A percentile compares a stretch with the other conserved stretches of the same genome.
These are phyloP conservation scores for Talaromyces liani DNA, from an alignment of 495 filamentous ascomycete species.

Conservation along the genomic window DNA sequence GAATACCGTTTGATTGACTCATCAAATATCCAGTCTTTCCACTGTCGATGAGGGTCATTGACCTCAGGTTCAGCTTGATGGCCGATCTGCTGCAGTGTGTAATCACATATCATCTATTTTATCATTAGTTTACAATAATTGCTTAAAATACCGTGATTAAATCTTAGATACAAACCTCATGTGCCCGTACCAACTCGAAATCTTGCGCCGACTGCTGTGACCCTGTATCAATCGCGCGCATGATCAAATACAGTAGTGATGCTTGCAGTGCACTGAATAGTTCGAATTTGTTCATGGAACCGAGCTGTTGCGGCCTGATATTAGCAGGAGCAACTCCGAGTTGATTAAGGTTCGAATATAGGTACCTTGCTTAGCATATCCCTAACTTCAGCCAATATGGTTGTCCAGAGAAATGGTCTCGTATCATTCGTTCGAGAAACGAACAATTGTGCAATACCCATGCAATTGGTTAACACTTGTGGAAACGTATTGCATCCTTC, in stretches of 20 bases:
- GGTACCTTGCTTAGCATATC: background rate
- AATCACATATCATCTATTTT: background rate
- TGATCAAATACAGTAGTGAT: conserved; percentile 7
- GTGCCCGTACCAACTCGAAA: background rate
- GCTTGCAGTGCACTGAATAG: conserved; percentile 6
- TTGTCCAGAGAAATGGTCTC: conserved; percentile 3
- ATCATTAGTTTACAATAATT: background rate
- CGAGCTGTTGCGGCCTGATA: background rate
- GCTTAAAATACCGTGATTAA: background rate
- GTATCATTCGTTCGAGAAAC: conserved; percentile 2
- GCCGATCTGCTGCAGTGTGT: background rate
- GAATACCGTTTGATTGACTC: conserved; percentile 5
- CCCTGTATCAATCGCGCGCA: conserved; percentile 3
- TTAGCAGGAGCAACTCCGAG: background rate
- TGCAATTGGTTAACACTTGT: conserved; percentile 2
- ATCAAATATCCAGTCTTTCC: conserved; percentile 9
- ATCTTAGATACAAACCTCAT: background rate
- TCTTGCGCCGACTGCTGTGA: background rate
- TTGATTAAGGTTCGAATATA: background rate
- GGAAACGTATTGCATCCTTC: conserved; percentile 2
- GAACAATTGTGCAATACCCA: conserved; percentile 7
- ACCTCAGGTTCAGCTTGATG: background rate
- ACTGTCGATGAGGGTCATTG: background rate
- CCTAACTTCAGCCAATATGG: background rate
- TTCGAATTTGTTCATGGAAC: background rate